A percentile compares a stretch with the other conserved stretches of the same genome.
phyloP scores from a whole-genome alignment of 164 flowering plant species.

The Magnolia changhungtana region DNA sequence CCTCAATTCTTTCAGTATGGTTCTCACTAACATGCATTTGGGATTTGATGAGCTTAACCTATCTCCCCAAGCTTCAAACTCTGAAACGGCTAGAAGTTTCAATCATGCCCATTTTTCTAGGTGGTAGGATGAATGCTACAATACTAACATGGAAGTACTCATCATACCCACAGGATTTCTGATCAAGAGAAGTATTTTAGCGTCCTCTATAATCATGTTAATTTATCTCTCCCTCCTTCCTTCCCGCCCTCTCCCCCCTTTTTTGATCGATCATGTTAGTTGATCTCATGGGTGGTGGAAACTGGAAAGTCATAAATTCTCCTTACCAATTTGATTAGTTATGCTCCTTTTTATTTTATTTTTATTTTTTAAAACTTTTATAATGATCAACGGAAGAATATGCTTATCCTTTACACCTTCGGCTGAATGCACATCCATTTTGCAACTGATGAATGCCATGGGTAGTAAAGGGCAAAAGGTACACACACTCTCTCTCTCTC shows the following conservation, averaged over 20 bases:
- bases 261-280: neutral
- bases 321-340: too few relatives aligned
- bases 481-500: too few relatives aligned
- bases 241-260: neutral
- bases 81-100: neutral
- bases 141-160: neutral
- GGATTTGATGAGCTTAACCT: neutral
- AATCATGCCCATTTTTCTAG: neutral
- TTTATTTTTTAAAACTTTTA: too few relatives aligned
- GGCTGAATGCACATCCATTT: too few relatives aligned
- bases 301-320: too few relatives aligned
- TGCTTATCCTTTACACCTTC: too few relatives aligned
- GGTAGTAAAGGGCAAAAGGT: too few relatives aligned
- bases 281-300: too few relatives aligned
- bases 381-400: too few relatives aligned
- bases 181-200: neutral
- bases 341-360: too few relatives aligned
- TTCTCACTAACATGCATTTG: neutral
- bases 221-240: neutral
- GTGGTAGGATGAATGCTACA: neutral
- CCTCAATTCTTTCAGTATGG: conserved; percentile 4
- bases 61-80: neutral
- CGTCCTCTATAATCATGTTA: neutral
- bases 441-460: too few relatives aligned
- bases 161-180: neutral